Evolutionary conservation across 257 asterid genomes (phyloP), one percentile per base, ranked within the genome.

Genomic region (Leptodermis oblonga): DNA sequence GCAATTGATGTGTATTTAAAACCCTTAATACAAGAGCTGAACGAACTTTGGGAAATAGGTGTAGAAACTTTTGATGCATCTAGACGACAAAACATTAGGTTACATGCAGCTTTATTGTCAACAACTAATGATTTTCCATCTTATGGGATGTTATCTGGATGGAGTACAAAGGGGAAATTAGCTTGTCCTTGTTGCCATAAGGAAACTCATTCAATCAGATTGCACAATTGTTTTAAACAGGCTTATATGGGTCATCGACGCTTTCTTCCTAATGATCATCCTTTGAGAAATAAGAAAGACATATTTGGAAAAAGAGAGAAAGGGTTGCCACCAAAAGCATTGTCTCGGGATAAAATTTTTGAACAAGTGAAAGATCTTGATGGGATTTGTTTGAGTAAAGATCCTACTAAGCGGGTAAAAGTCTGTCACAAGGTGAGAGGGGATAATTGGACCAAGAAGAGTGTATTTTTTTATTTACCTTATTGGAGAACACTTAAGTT

Each of bases 391-490:
- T 54, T 54, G 61, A n/a, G 31, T 9, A 53, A 53, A 14, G 31
- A 23, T n/a, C 60, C 60, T 11, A 7, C 11, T 4, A 10, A 25
- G 15, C 23, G 12, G 31, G 28, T 25, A 25, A 23, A 22, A 10
- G 7, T 43, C 12, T 33, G 4, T 3, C 67, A 60, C 12, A 31
- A 26, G 22, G 20, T 34, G 52, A 45, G 52, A 45, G 52, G 52
- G 52, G 20, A 12, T 28, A 62, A 43, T 30, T 77, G 65, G 69
- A 73, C 70, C 5, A 78, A 70, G 28, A 36, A 14, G 7, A 74
- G 64, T 12, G 65, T 70, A 1, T 65, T 74, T 25, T 70, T 70
- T 60, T 43, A 74, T n/a, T 33, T 78, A 23, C 68, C 73, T 0
- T 78, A 59, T 67, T 59, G 64, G 77, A 33, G 30, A 25, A 31